These are phyloP conservation scores for Abrus precatorius DNA, from an alignment of 306 rosid species.

Conservation along the genomic window DNA sequence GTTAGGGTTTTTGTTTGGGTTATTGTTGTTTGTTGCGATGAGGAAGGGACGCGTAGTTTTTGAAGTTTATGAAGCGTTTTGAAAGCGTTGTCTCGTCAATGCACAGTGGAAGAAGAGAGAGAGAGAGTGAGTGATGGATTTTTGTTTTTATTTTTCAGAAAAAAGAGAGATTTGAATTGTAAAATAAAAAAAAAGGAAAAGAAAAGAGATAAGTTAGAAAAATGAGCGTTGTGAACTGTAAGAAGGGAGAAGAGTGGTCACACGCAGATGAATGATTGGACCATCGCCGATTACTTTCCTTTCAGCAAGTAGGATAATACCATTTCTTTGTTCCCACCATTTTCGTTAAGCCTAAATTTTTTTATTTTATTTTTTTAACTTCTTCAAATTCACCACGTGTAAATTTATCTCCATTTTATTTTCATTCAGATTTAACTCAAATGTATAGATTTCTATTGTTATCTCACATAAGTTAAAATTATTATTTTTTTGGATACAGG, in stretches of 20 bases:
- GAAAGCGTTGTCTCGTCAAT: constrained; percentile 70
- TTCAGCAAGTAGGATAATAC: constrained; percentile 38
- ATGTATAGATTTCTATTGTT: too few relatives aligned
- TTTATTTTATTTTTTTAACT: not conserved
- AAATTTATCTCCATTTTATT: not conserved
- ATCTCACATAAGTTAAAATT: too few relatives aligned
- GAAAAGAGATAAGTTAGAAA: constrained; percentile 70
- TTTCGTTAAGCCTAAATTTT: not conserved
- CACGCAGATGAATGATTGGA: constrained; percentile 61
- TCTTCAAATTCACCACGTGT: not conserved
- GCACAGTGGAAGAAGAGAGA: constrained; percentile 51
- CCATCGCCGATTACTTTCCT: constrained; percentile 38
- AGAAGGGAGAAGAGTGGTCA: constrained; percentile 44
- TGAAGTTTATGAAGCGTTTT: constrained; percentile 61
- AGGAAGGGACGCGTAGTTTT: constrained; percentile 76
- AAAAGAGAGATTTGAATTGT: not conserved
- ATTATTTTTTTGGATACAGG: too few relatives aligned
- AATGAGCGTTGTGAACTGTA: constrained; percentile 59
- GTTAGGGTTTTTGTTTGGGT: constrained; percentile 65
- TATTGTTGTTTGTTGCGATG: constrained; percentile 51
- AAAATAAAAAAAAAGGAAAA: constrained; percentile 13
- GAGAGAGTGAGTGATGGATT: constrained; percentile 32
- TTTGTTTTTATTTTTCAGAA: not conserved
- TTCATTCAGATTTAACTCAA: not conserved
- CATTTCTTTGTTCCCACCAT: constrained; percentile 27